A percentile compares a stretch with the other conserved stretches of the same genome.
phyloP scores from a whole-genome alignment of 2,329 filamentous ascomycete genomes.

The Calonectria honghensis region DNA sequence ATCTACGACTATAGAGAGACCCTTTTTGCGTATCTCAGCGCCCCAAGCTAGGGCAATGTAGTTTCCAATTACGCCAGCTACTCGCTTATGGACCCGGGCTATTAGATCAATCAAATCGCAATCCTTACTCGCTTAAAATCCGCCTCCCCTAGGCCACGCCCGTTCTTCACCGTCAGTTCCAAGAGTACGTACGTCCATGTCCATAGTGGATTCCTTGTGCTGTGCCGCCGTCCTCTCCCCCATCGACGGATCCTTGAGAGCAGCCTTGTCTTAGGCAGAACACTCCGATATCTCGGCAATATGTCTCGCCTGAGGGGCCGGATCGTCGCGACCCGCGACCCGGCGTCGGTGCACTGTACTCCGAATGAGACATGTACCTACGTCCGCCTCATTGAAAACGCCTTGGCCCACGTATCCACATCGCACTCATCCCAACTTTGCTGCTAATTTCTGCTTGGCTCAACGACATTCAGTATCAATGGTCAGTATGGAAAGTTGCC shows the following conservation, averaged over 20 bases:
- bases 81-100: not conserved
- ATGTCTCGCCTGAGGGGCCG: not conserved
- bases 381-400: not conserved
- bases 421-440: not conserved
- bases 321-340: not conserved
- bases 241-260: not conserved
- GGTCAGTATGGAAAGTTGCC: not conserved
- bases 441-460: not conserved
- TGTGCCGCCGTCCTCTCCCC: no score
- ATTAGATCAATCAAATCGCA: not conserved
- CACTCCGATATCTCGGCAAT: not conserved
- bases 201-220: no score
- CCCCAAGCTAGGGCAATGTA: not conserved
- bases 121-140: not conserved
- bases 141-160: not conserved
- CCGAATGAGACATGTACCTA: not conserved
- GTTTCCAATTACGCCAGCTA: not conserved
- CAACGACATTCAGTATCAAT: not conserved
- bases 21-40: not conserved
- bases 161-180: not conserved
- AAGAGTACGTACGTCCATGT: no score
- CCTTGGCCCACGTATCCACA: not conserved
- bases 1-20: not conserved
- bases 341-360: not conserved
- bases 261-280: not conserved